Conservation (phyloP, 164 flowering plant genomes). For the Pachysandra terminalis region DNA sequence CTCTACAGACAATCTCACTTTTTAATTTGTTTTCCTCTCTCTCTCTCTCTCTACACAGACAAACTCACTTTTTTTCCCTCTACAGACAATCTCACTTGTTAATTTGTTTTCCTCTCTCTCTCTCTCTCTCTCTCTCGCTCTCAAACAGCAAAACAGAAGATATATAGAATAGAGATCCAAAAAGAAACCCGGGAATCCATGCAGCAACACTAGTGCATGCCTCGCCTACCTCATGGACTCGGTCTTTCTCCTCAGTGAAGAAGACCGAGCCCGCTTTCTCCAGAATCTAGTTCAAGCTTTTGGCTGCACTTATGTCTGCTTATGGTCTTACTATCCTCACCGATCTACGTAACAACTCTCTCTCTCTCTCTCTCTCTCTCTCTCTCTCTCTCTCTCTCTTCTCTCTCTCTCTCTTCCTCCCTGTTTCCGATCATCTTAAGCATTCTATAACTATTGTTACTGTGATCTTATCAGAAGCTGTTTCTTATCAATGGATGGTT, state of each 20-base stretch:
- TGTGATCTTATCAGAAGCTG: constrained; percentile 26
- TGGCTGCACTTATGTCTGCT: constrained; percentile 60
- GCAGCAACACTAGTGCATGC: too few species aligned
- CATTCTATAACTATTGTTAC: background rate
- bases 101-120: background rate
- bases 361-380: constrained; percentile 9
- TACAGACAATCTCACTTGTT: too few species aligned
- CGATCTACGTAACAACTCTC: constrained; percentile 36
- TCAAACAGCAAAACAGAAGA: background rate
- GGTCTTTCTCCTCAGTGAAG: constrained; percentile 35
- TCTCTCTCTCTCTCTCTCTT: background rate
- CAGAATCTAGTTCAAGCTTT: constrained; percentile 30
- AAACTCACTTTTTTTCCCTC: background rate
- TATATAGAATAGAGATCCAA: background rate
- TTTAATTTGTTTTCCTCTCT: background rate
- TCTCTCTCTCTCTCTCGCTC: background rate
- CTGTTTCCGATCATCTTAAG: background rate
- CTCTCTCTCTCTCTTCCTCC: too few species aligned
- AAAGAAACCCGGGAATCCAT: background rate
- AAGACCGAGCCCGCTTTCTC: constrained; percentile 30
- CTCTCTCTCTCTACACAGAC: background rate
- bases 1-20: background rate
- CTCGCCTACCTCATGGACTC: constrained; percentile 38
- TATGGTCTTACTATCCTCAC: constrained; percentile 55
- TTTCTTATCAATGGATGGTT: constrained; percentile 41